Conservation (phyloP, 108 stramenopile species). For the Fragilaria crotonensis region DNA sequence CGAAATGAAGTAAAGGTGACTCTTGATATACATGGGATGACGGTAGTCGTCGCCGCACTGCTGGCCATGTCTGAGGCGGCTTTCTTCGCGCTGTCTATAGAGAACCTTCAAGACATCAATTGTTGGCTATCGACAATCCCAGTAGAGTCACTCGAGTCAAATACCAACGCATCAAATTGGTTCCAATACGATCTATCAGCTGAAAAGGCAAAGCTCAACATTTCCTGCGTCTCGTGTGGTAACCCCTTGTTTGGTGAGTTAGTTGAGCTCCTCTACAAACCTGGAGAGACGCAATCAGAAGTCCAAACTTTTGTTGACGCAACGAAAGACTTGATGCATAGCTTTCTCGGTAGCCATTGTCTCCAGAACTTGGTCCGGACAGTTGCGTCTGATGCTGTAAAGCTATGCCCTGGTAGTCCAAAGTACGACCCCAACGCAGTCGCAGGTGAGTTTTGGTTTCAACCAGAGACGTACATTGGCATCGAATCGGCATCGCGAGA, state of each 20-base stretch:
- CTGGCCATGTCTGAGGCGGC: slow-evolving; percentile 32
- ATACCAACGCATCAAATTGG: slow-evolving; percentile 5
- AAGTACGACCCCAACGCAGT: slow-evolving; percentile 17
- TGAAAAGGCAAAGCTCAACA: slow-evolving; percentile 20
- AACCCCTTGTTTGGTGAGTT: slow-evolving; percentile 37
- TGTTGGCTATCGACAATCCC: slow-evolving; percentile 47
- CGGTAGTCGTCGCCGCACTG: slow-evolving; percentile 24
- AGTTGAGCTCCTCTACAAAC: slow-evolving; percentile 16
- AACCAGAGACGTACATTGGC: slow-evolving; percentile 1
- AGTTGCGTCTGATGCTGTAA: slow-evolving; percentile 16
- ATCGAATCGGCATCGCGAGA: slow-evolving; percentile 1
- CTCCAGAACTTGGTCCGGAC: slow-evolving; percentile 11
- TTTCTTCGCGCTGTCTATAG: slow-evolving; percentile 42
- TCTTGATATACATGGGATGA: slow-evolving; percentile 23
- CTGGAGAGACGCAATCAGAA: slow-evolving; percentile 6
- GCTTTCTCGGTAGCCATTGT: slow-evolving; percentile 19
- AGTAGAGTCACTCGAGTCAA: slow-evolving; percentile 6
- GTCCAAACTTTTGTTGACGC: slow-evolving; percentile 13
- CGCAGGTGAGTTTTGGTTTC: slow-evolving; percentile 11
- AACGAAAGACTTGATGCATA: slow-evolving; percentile 8
- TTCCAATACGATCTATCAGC: slow-evolving; percentile 18
- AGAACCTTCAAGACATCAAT: slow-evolving; percentile 30
- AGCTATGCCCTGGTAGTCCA: slow-evolving; percentile 21
- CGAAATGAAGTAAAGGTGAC: slow-evolving; percentile 37
- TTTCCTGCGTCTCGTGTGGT: slow-evolving; percentile 38